These are phyloP conservation scores for Anisodus tanguticus DNA, from an alignment of 257 asterid genomes.

Conservation along the genomic window DNA sequence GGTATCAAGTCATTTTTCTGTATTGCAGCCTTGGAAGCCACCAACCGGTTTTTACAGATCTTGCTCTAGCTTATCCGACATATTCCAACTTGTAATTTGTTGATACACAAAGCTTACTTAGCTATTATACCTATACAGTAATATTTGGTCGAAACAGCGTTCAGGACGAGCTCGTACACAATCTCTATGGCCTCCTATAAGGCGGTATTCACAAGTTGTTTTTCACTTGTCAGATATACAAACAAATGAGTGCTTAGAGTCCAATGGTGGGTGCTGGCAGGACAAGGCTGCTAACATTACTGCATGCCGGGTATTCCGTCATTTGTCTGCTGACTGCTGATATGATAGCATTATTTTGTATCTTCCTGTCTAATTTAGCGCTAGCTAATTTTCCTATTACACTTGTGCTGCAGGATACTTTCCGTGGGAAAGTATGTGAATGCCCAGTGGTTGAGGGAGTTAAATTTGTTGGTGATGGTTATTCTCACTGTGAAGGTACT, in stretches of 20 bases:
- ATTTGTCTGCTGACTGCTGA: background rate
- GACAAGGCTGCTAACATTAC: constrained; percentile 74
- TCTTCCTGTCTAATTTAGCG: background rate
- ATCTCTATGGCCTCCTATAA: constrained; percentile 3
- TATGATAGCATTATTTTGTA: background rate
- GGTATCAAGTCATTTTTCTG: background rate
- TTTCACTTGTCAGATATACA: constrained; percentile 62
- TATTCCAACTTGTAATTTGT: background rate
- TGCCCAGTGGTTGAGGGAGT: constrained; percentile 91
- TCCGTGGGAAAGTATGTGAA: constrained; percentile 89
- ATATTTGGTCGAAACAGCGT: background rate
- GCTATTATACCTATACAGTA: background rate
- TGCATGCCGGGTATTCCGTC: constrained; percentile 79
- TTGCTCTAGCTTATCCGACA: background rate
- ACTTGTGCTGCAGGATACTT: constrained; percentile 69
- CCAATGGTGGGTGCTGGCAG: constrained; percentile 99
- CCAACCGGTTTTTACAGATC: background rate
- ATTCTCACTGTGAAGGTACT: constrained; percentile 86
- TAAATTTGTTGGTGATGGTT: constrained; percentile 87
- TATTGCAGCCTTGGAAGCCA: background rate
- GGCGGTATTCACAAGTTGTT: constrained; percentile 25
- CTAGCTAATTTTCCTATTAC: background rate
- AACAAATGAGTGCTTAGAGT: constrained; percentile 84
- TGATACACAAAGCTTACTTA: background rate
- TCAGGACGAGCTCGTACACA: background rate